A percentile compares a stretch with the other conserved stretches of the same genome.
phyloP scores from a whole-genome alignment of 768 basidiomycete genomes.

The Auricularia sp. region DNA sequence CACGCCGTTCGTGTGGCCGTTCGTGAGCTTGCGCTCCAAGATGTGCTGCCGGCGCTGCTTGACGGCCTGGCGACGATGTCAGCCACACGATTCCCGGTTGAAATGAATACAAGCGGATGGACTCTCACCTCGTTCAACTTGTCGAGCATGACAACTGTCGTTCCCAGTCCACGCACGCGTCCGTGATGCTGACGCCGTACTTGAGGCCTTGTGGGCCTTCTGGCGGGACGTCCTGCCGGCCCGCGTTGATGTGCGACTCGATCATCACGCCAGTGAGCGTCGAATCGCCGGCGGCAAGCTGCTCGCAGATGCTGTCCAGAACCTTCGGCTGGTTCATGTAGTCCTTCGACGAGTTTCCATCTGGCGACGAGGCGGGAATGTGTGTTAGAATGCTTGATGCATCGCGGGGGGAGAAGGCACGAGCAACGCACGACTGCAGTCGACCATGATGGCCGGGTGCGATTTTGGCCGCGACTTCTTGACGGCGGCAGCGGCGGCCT shows the following conservation, averaged over 20 bases:
- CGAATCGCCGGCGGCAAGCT: constrained; percentile 55
- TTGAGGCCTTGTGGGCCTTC: constrained; percentile 61
- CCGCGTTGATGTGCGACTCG: constrained; percentile 88
- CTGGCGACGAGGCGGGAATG: constrained; percentile 31
- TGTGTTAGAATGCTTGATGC: background rate
- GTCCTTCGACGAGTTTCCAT: constrained; percentile 95
- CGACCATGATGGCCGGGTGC: constrained; percentile 74
- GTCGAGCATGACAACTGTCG: constrained; percentile 67
- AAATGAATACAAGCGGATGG: background rate
- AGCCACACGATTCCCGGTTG: too few species aligned
- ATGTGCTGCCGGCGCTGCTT: too few species aligned
- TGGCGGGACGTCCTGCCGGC: constrained; percentile 79
- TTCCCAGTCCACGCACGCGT: constrained; percentile 87
- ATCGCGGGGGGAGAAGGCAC: constrained; percentile 5
- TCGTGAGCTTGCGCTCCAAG: too few species aligned
- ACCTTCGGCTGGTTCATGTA: constrained; percentile 87
- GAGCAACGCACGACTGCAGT: constrained; percentile 60
- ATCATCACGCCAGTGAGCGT: constrained; percentile 92
- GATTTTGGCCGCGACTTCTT: constrained; percentile 46
- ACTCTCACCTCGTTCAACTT: constrained; percentile 45
- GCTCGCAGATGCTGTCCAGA: constrained; percentile 56
- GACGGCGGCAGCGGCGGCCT: constrained; percentile 50
- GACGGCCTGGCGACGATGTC: too few species aligned
- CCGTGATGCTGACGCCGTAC: constrained; percentile 80
- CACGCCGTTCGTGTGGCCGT: too few species aligned